Percentiles rank a stretch among this genome's conserved stretches.
These are phyloP conservation scores for Alopecurus myosuroides DNA, from an alignment of 176 grass and related monocot species.

Conservation along the genomic window DNA sequence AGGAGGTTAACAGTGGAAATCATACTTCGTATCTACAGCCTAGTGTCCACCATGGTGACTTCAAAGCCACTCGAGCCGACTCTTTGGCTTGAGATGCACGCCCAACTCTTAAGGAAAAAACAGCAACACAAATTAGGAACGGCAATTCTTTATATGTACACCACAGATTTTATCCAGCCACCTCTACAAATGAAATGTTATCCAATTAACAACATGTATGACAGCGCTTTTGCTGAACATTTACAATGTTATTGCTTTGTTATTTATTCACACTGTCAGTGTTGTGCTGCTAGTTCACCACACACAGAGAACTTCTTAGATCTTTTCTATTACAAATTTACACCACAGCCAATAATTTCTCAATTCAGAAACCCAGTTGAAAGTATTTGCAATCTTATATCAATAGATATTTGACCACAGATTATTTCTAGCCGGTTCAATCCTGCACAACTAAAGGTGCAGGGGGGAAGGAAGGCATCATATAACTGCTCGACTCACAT, in stretches of 20 bases:
- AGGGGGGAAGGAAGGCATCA: background rate
- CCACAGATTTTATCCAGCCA: background rate
- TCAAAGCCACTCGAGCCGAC: constrained; percentile 83
- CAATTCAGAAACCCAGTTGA: background rate
- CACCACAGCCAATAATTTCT: background rate
- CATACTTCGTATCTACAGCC: constrained; percentile 84
- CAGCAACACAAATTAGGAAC: constrained; percentile 1
- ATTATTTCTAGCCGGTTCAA: background rate
- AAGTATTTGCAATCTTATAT: background rate
- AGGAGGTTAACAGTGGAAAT: background rate
- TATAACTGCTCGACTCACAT: background rate
- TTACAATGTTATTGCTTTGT: background rate
- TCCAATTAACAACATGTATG: background rate
- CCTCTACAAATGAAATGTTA: background rate
- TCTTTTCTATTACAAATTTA: background rate
- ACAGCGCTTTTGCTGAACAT: background rate
- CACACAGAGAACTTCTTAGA: background rate
- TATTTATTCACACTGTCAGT: background rate
- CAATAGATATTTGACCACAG: background rate
- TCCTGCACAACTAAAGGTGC: background rate
- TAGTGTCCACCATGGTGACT: constrained; percentile 97
- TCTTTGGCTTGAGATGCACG: constrained; percentile 83
- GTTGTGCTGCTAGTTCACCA: background rate
- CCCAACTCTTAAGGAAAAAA: constrained; percentile 52
- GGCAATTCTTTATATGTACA: background rate